Conservation (phyloP, 2,329 filamentous ascomycete genomes). For the Scedosporium minutisporum region DNA sequence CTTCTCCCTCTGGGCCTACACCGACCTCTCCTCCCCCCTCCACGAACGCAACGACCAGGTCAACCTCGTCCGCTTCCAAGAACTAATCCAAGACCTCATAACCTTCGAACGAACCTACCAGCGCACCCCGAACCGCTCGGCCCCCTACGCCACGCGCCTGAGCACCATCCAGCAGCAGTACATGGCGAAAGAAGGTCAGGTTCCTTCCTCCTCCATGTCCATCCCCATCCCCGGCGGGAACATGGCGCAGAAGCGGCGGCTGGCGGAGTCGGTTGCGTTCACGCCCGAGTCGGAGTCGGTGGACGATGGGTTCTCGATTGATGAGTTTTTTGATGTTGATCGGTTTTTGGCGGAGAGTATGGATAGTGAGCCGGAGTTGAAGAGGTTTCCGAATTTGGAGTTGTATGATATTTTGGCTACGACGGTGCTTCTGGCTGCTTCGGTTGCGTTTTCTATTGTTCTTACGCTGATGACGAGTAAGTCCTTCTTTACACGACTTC, state of each 20-base stretch:
- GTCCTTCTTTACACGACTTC: neutral
- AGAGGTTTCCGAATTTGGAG: neutral
- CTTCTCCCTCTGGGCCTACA: conserved; percentile 14
- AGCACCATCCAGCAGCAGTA: conserved; percentile 9
- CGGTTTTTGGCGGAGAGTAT: conserved; percentile 5
- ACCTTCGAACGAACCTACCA: conserved; percentile 7
- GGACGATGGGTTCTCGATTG: conserved; percentile 1
- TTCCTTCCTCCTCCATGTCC: neutral
- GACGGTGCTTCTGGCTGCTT: conserved; percentile 11
- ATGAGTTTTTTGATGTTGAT: conserved; percentile 6
- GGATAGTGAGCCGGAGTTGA: neutral
- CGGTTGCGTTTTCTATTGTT: conserved; percentile 10
- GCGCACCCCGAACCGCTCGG: neutral
- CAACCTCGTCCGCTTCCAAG: conserved; percentile 12
- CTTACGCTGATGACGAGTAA: conserved; percentile 9
- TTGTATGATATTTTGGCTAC: conserved; percentile 10
- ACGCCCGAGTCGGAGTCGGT: neutral
- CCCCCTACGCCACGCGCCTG: conserved; percentile 7
- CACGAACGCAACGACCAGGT: conserved; percentile 3
- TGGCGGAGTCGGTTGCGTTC: neutral
- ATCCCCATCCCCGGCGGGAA: conserved; percentile 1
- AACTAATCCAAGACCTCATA: conserved; percentile 15
- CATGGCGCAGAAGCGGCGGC: neutral
- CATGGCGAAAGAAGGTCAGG: neutral
- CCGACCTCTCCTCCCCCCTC: neutral